Base-by-base conservation (phyloP, 805 yeast genomes). In the Pichia insulana region DNA sequence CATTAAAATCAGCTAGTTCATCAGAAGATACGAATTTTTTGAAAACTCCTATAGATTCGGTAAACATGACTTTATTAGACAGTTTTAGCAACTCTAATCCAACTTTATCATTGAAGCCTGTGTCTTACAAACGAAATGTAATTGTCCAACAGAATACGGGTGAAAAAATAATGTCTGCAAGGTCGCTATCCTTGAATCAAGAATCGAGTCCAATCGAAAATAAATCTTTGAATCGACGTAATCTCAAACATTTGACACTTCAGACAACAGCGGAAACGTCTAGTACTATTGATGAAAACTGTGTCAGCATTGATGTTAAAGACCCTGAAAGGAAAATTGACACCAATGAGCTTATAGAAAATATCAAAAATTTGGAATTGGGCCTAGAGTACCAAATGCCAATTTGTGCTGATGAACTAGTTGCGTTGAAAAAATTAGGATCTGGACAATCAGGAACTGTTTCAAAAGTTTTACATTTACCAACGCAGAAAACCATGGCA, bases 371-470 rank as follows among this genome's bases (percentile, higher is more conserved):
- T 47, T 58, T 73, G 26, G 76, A 75, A 48, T 54, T 76, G 4
- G 77, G 80, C 1, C 64, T 76, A 35, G 80, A 75, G 51, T 73
- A 73, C 50, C 69, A 71, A 41, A 61, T 73, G 31, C 69, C 71
- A 40, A 67, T 79, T 37, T 69, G 70, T 41, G 71, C 72, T 34
- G 78, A 77, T 34, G 96, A 92, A 55, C 62, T 92, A 20, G 75
- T 88, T 13, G 76, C 79, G 28, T 59, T 92, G 40, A 79, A 85
- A 46, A 79, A 78, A 47, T 69, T 92, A 39, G 99, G 99, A 9
- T 73, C 86, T 25, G 99, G 99, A 11, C 89, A 86, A 58, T 87
- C 96, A 11, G 99, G 99, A 2, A 79, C 87, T 2, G 99, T 92
- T 3, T 68, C 83, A 36, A 87, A 89, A 56, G 94, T 88, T 11